Percentiles rank a stretch among this genome's conserved stretches.
Conservation (phyloP, 75 land plant species). For the Pseudotsuga menziesii region DNA sequence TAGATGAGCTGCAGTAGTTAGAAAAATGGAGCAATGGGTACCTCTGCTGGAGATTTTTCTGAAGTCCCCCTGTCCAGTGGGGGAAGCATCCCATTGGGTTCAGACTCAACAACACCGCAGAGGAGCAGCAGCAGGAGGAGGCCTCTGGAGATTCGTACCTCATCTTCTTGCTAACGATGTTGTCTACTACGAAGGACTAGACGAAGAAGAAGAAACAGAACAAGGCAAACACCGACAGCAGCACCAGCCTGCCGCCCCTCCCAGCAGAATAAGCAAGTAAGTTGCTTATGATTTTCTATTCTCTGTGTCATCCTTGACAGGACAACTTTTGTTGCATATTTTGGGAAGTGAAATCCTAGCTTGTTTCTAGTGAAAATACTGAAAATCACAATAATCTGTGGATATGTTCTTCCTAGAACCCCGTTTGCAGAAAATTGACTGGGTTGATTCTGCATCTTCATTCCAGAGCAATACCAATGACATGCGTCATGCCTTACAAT, state of each 20-base stretch:
- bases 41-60: constrained; percentile 46
- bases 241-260: constrained; percentile 5
- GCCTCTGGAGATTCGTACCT: constrained; percentile 8
- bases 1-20: background rate
- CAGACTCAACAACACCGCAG: constrained; percentile 12
- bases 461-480: background rate
- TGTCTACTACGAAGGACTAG: background rate
- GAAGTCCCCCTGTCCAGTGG: constrained; percentile 35
- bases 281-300: background rate
- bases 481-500: too few relatives aligned
- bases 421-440: background rate
- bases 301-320: background rate
- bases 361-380: background rate
- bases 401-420: background rate
- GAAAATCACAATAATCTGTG: background rate
- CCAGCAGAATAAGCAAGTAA: constrained; percentile 6
- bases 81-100: constrained; percentile 44
- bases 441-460: background rate
- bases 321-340: background rate
- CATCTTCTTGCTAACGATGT: constrained; percentile 30
- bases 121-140: constrained; percentile 7
- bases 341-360: background rate
- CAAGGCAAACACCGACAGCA: background rate
- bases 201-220: background rate
- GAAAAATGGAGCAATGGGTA: constrained; percentile 57